Percentiles rank a stretch among this genome's conserved stretches.
phyloP scores from a whole-genome alignment of 73 alveolate species.

The Stentor coeruleus region DNA sequence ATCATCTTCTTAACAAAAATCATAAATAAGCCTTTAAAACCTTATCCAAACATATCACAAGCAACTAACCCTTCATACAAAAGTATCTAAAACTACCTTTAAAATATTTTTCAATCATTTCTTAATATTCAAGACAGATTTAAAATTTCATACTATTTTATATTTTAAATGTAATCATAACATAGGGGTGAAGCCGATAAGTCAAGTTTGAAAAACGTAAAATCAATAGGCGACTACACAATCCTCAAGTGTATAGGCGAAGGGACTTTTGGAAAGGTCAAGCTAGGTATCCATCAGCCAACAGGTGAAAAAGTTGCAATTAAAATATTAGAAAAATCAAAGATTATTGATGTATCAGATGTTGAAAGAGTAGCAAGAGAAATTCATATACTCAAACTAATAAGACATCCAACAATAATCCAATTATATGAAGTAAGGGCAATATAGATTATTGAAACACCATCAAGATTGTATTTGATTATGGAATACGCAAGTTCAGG shows the following conservation, averaged over 20 bases:
- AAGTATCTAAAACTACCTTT: too few species aligned
- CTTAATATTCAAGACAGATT: too few species aligned
- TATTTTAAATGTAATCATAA: too few species aligned
- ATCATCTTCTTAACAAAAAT: too few species aligned
- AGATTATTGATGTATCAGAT: slow-evolving; percentile 64
- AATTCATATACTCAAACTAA: slow-evolving; percentile 71
- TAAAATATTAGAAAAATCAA: slow-evolving; percentile 69
- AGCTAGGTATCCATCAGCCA: slow-evolving; percentile 37
- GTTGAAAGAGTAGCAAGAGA: slow-evolving; percentile 81
- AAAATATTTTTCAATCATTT: too few species aligned
- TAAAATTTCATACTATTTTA: too few species aligned
- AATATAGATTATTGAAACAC: slow-evolving; percentile 58
- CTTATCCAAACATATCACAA: too few species aligned
- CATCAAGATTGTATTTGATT: slow-evolving; percentile 62
- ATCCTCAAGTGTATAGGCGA: slow-evolving; percentile 56
- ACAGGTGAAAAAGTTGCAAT: slow-evolving; percentile 52
- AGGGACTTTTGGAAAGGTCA: slow-evolving; percentile 55
- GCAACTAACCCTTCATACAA: too few species aligned
- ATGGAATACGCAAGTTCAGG: slow-evolving; percentile 92
- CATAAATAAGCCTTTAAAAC: too few species aligned
- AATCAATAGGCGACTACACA: too few species aligned
- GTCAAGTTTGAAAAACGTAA: too few species aligned
- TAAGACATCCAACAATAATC: slow-evolving; percentile 76
- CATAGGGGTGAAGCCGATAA: too few species aligned
- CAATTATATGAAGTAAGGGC: slow-evolving; percentile 70